phyloP scores from a whole-genome alignment of 2,329 filamentous ascomycete genomes.

The Cladosporium sp. region DNA sequence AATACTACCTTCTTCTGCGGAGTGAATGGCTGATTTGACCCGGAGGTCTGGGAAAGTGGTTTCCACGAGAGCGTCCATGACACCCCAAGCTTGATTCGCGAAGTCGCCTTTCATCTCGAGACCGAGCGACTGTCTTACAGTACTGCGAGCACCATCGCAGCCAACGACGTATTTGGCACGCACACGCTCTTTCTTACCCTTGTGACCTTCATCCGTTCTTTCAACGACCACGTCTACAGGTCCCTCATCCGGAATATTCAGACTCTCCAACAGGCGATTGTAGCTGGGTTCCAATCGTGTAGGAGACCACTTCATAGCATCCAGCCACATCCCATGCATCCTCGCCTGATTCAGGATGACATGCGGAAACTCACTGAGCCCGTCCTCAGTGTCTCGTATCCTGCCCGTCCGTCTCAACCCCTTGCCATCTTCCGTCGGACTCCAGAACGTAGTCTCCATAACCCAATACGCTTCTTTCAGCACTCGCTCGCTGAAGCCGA shows the following conservation, averaged over 20 bases:
- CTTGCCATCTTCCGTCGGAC: slow-evolving; percentile 56
- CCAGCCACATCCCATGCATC: slow-evolving; percentile 51
- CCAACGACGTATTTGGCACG: slow-evolving; percentile 33
- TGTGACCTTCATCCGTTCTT: slow-evolving; percentile 31
- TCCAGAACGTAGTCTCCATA: slow-evolving; percentile 60
- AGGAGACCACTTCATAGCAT: slow-evolving; percentile 30
- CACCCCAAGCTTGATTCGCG: slow-evolving; percentile 34
- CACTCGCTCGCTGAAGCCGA: slow-evolving; percentile 61
- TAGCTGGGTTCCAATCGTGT: slow-evolving; percentile 30
- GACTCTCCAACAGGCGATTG: slow-evolving; percentile 20
- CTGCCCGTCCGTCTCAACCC: slow-evolving; percentile 55
- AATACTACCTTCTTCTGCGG: slow-evolving; percentile 63
- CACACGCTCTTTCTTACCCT: slow-evolving; percentile 27
- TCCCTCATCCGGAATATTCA: slow-evolving; percentile 36
- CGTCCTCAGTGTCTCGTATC: slow-evolving; percentile 59
- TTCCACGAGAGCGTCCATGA: slow-evolving; percentile 31
- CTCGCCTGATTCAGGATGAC: slow-evolving; percentile 67
- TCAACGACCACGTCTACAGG: slow-evolving; percentile 49
- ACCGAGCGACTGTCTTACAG: slow-evolving; percentile 27
- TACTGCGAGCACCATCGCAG: slow-evolving; percentile 33
- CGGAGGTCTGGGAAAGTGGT: slow-evolving; percentile 51
- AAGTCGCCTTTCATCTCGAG: slow-evolving; percentile 34
- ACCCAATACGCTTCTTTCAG: slow-evolving; percentile 66
- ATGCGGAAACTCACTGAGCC: slow-evolving; percentile 61
- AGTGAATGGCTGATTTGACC: slow-evolving; percentile 49